Evolutionary conservation across 169 alveolate genomes (phyloP).

Genomic region (Plasmodium cynomolgi): DNA sequence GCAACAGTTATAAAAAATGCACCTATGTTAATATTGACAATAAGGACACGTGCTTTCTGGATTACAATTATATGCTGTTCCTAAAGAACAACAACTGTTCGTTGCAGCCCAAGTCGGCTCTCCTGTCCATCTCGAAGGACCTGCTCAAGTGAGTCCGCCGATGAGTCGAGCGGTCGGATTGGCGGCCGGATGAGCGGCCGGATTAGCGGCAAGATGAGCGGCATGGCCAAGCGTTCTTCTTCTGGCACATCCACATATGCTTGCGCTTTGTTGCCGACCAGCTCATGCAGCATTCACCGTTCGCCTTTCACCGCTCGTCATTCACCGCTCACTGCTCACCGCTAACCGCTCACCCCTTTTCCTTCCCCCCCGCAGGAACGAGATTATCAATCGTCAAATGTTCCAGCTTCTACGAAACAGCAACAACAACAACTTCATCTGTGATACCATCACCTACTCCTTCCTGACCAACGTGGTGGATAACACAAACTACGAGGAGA

Average conservation of each 20-base stretch:
- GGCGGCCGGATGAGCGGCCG: no score
- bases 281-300: neutral
- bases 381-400: constrained; percentile 48
- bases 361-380: constrained; percentile 25
- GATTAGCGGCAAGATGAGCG: no score
- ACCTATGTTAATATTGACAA: constrained; percentile 47
- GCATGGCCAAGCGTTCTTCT: no score
- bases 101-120: constrained; percentile 39
- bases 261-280: neutral
- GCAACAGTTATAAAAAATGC: constrained; percentile 51
- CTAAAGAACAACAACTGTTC: constrained; percentile 42
- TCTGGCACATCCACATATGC: neutral
- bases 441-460: constrained; percentile 64
- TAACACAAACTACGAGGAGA: constrained; percentile 54
- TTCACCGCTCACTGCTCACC: no score
- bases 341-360: no score
- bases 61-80: constrained; percentile 48
- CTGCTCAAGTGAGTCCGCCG: neutral
- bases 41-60: constrained; percentile 47
- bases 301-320: no score
- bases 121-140: constrained; percentile 45
- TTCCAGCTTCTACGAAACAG: constrained; percentile 50
- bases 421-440: constrained; percentile 62
- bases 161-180: no score
- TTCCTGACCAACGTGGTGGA: constrained; percentile 63